Evolutionary conservation across 805 yeast genomes (phyloP), one percentile per base, ranked within the genome.

Genomic region (Limtongia smithiae): DNA sequence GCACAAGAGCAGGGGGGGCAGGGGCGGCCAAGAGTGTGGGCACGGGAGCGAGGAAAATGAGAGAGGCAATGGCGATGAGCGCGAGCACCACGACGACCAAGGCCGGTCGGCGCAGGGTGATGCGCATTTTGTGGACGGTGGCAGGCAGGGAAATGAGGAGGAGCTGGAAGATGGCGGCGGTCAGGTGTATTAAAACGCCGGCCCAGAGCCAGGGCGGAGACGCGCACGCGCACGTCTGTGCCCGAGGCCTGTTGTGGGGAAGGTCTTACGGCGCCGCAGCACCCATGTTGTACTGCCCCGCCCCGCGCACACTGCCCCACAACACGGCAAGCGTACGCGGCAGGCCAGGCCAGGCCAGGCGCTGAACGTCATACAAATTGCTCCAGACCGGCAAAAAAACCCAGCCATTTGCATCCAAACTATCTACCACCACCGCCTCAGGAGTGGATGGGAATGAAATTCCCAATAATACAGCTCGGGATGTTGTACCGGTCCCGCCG

Each of bases 381-480:
- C n/a, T n/a, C n/a, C n/a, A n/a, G n/a, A n/a, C n/a, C n/a, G 4
- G 6, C 5, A 22, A 11, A n/a, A 43, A 34, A 34, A 17, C 36
- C 15, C 32, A n/a, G 3, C 2, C 31, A 27, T 2, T 11, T n/a
- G 21, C 12, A 20, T 17, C 17, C 21, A 37, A 15, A 37, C 30
- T 22, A 17, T 37, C 21, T 27, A 21, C n/a, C 27, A 21, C 14
- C 14, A 4, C 30, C 28, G 22, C 37, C 17, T 44, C 41, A 64
- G 12, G 69, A 71, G 37, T 66, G 70, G 30, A 85, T 82, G 5
- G 97, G 97, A 46, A 90, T 88, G 64, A 90, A 90, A 63, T 91
- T 90, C 1, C 97, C 97, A 14, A 91, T 94, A 37, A 90, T 91
- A 68, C 96, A 89, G 65, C 94, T 85, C 18, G 97, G 97, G 50